A percentile compares a stretch with the other conserved stretches of the same genome.
Evolutionary conservation across 1,139 yeast species (phyloP).

Genomic region (Diutina sp.): DNA sequence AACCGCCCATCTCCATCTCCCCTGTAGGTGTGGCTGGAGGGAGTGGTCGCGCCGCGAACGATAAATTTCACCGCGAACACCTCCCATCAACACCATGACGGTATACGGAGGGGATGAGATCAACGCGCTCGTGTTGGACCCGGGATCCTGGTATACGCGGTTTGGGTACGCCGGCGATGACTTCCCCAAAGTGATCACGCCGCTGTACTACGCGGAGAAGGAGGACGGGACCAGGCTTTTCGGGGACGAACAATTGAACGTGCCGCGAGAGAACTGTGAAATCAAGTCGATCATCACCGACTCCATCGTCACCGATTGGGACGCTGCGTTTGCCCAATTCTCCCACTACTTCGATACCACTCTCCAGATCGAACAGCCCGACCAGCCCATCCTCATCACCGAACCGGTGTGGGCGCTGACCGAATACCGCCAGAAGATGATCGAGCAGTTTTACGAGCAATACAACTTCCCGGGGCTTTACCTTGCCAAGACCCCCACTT

Average conservation of each 20-base stretch:
- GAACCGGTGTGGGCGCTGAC: constrained; percentile 81
- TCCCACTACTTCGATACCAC: constrained; percentile 35
- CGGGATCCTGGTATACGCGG: constrained; percentile 75
- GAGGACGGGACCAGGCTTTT: constrained; percentile 17
- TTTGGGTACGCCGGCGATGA: constrained; percentile 95
- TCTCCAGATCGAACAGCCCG: constrained; percentile 41
- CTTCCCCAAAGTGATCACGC: constrained; percentile 63
- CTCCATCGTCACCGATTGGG: constrained; percentile 60
- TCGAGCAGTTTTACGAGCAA: constrained; percentile 66
- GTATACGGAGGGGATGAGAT: constrained; percentile 50
- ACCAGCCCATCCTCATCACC: constrained; percentile 68
- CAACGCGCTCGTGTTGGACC: constrained; percentile 82
- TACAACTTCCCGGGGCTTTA: constrained; percentile 79
- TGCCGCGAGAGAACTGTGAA: constrained; percentile 38
- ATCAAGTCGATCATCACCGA: constrained; percentile 49
- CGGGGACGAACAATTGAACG: constrained; percentile 43
- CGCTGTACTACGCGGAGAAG: constrained; percentile 38
- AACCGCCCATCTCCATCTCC: neutral
- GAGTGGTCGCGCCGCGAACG: neutral
- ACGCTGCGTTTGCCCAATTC: constrained; percentile 59
- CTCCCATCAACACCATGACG: neutral
- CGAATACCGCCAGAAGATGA: constrained; percentile 53
- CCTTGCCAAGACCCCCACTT: constrained; percentile 75
- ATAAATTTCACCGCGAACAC: neutral
- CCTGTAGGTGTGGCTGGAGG: neutral